phyloP scores from a whole-genome alignment of 2,329 filamentous ascomycete genomes.

The Cladophialophora carrionii region DNA sequence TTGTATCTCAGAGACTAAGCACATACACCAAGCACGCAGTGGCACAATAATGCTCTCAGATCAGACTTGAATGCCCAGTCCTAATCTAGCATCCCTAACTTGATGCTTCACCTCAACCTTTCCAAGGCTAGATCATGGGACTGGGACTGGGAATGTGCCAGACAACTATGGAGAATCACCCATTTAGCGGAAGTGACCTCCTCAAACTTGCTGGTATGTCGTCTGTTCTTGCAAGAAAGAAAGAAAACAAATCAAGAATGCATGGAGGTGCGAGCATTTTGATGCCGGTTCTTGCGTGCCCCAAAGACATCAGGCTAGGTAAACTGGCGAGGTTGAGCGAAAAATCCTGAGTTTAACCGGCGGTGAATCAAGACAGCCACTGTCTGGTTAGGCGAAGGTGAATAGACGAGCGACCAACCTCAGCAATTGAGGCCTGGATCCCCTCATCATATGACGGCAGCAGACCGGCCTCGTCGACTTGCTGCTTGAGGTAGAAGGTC shows the following conservation, averaged over 20 bases:
- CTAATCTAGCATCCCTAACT: neutral
- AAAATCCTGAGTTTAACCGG: neutral
- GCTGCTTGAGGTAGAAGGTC: neutral
- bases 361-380: neutral
- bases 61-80: neutral
- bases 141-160: conserved; percentile 44
- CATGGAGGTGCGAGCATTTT: conserved; percentile 26
- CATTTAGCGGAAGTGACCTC: conserved; percentile 47
- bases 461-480: neutral
- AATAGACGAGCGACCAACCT: neutral
- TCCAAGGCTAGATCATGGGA: neutral
- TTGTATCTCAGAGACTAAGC: neutral
- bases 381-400: neutral
- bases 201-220: conserved; percentile 51
- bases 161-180: conserved; percentile 53
- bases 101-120: neutral
- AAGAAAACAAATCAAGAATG: conserved; percentile 37
- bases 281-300: conserved; percentile 33
- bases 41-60: neutral
- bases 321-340: neutral
- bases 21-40: neutral
- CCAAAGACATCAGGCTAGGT: neutral
- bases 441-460: neutral
- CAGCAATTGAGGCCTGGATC: neutral
- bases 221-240: conserved; percentile 47